Evolutionary conservation across 192 early-diverging fungal genomes (phyloP), one percentile per base, ranked within the genome.

Genomic region (Backusella sp.): DNA sequence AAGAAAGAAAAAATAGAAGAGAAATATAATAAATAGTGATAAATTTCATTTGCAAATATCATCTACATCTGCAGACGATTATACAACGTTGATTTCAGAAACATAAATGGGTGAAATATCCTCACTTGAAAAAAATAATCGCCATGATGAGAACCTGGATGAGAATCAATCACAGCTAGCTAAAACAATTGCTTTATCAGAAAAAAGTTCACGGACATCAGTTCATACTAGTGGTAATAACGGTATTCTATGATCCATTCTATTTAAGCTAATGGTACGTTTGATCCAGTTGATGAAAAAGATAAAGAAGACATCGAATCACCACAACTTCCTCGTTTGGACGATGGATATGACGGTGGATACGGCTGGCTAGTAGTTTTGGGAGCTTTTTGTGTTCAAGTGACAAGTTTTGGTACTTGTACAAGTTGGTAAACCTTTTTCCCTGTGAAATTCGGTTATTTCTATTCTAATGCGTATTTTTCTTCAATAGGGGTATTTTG

Each of bases 281-380:
- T 28, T 28, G 23, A 62, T 62, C 4, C 26, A 62, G 56, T 9
- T 21, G 21, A 62, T 26, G 56, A 62, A 14, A 62, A 62, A 8
- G 56, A 62, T 62, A 62, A 62, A 62, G 68, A 39, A 14, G 37
- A 39, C n/a, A 37, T 69, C 35, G 35, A 69, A 23, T 62, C 56
- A 3, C 21, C 9, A 62, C 23, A 62, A 28, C n/a, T 69, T 30
- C 66, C 49, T 37, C 5, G 26, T n/a, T 28, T 62, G 17, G 72
- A 73, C 4, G 72, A 73, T 1, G 75, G 59, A 67, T 77, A 77
- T 30, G 83, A 84, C 44, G 83, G 83, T 21, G 83, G 83, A 1
- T 84, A 79, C 69, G 83, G 83, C 17, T 84, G 83, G 83, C 7
- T 79, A 11, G 74, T 84, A n/a, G 83, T 84, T 44, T 70, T 81